These are phyloP conservation scores for Magnaporthiopsis incrustans DNA, from an alignment of 2,329 filamentous ascomycete species.

Conservation along the genomic window DNA sequence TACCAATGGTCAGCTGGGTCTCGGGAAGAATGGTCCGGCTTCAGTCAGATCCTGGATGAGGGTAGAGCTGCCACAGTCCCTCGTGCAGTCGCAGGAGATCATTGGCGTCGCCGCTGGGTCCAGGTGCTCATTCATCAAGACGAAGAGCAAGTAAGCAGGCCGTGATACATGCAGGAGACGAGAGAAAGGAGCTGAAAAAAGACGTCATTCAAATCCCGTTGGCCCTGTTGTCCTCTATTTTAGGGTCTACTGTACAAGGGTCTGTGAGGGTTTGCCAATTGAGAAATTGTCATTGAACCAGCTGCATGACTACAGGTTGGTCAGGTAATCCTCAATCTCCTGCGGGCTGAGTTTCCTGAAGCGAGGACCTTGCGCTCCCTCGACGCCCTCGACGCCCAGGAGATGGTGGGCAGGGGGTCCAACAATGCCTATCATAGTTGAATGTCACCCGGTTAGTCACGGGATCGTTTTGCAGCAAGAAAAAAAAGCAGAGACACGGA, in stretches of 20 bases:
- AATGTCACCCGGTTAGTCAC: background rate
- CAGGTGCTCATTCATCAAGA: constrained; percentile 40
- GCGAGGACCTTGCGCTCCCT: constrained; percentile 73
- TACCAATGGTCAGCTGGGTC: constrained; percentile 50
- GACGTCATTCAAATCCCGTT: constrained; percentile 4
- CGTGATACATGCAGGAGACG: background rate
- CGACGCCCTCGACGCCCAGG: constrained; percentile 82
- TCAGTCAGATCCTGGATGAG: constrained; percentile 26
- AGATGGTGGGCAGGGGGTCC: constrained; percentile 90
- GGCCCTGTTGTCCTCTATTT: constrained; percentile 6
- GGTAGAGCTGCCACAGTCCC: constrained; percentile 19
- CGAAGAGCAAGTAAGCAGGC: constrained; percentile 14
- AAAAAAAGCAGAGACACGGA: background rate
- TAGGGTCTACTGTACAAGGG: constrained; percentile 8
- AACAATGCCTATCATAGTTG: constrained; percentile 65
- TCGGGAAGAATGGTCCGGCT: constrained; percentile 17
- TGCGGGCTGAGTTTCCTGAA: constrained; percentile 94
- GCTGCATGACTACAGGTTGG: constrained; percentile 69
- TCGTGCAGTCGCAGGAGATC: constrained; percentile 20
- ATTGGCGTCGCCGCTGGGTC: constrained; percentile 40
- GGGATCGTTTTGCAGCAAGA: background rate
- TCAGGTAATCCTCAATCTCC: constrained; percentile 99
- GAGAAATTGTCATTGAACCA: background rate
- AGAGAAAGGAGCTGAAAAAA: background rate
- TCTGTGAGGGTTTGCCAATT: constrained; percentile 4